Percentiles rank a stretch among this genome's conserved stretches.
Conservation (phyloP, 2,329 filamentous ascomycete species). For the Leptographium lundbergii region DNA sequence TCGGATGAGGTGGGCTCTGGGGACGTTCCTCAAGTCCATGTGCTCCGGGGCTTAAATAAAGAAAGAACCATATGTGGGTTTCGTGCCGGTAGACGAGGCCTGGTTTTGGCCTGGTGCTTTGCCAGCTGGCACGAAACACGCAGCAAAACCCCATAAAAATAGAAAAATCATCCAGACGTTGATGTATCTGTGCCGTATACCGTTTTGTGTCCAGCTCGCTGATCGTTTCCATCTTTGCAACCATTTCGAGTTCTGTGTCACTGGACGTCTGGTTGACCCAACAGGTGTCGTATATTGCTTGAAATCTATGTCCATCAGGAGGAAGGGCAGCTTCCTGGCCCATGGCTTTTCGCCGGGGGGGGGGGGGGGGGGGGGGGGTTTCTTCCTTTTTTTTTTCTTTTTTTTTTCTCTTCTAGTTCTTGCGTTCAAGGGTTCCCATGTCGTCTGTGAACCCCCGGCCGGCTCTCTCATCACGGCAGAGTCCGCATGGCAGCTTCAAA, state of each 20-base stretch:
- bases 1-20: background rate
- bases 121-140: background rate
- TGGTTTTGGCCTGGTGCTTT: background rate
- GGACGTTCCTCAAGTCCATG: background rate
- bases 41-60: background rate
- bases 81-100: background rate
- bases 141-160: background rate
- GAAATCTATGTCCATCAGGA: too few species aligned
- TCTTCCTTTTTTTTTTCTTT: too few species aligned
- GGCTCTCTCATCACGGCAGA: constrained; percentile 27
- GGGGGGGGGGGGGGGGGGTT: too few species aligned
- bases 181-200: background rate
- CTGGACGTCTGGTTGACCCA: background rate
- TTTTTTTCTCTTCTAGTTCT: too few species aligned
- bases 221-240: background rate
- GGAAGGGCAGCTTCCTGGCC: too few species aligned
- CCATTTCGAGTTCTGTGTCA: background rate
- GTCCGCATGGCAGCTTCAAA: constrained; percentile 85
- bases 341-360: too few species aligned
- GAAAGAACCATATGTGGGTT: background rate
- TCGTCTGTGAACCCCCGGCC: too few species aligned
- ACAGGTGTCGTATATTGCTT: too few species aligned
- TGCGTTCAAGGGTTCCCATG: too few species aligned
- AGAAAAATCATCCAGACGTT: background rate
- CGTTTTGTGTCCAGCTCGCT: background rate